A percentile compares a stretch with the other conserved stretches of the same genome.
Conservation (phyloP, 2,329 filamentous ascomycete genomes). For the Pseudofabraea citricarpa region DNA sequence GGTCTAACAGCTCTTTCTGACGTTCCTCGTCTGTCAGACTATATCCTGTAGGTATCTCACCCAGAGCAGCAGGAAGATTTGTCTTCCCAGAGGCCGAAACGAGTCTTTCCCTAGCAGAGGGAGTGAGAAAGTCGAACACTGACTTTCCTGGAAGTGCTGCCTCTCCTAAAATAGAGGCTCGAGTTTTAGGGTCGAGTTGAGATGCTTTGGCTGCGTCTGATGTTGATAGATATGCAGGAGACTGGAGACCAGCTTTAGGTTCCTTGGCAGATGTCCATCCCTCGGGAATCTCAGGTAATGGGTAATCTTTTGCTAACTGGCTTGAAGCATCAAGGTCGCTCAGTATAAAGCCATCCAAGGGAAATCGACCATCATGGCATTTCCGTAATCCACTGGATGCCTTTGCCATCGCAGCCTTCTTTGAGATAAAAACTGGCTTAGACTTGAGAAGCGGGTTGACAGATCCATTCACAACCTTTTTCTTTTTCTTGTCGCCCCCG, state of each 20-base stretch:
- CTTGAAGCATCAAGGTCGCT: conserved; percentile 46
- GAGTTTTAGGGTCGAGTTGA: conserved; percentile 66
- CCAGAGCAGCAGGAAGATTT: conserved; percentile 71
- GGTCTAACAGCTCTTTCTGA: conserved; percentile 50
- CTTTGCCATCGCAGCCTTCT: conserved; percentile 45
- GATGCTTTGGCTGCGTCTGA: conserved; percentile 76
- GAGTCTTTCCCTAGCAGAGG: conserved; percentile 71
- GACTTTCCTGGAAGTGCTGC: conserved; percentile 82
- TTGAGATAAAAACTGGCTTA: conserved; percentile 73
- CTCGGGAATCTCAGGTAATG: conserved; percentile 61
- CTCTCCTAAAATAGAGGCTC: conserved; percentile 79
- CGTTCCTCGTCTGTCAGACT: conserved; percentile 59
- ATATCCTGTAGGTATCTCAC: conserved; percentile 66
- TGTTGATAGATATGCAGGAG: conserved; percentile 55
- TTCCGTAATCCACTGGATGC: conserved; percentile 49
- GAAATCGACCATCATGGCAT: conserved; percentile 79
- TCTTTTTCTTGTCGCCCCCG: conserved; percentile 78
- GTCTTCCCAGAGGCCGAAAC: conserved; percentile 68
- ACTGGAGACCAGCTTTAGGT: conserved; percentile 28
- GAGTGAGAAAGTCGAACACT: conserved; percentile 86
- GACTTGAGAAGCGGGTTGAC: conserved; percentile 60
- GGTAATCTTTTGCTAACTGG: conserved; percentile 43
- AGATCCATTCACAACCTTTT: conserved; percentile 50
- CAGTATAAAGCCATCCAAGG: conserved; percentile 75
- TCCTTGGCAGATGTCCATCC: conserved; percentile 68